These are phyloP conservation scores for Penicillium sp. DNA, from an alignment of 2,329 filamentous ascomycete species.

Conservation along the genomic window DNA sequence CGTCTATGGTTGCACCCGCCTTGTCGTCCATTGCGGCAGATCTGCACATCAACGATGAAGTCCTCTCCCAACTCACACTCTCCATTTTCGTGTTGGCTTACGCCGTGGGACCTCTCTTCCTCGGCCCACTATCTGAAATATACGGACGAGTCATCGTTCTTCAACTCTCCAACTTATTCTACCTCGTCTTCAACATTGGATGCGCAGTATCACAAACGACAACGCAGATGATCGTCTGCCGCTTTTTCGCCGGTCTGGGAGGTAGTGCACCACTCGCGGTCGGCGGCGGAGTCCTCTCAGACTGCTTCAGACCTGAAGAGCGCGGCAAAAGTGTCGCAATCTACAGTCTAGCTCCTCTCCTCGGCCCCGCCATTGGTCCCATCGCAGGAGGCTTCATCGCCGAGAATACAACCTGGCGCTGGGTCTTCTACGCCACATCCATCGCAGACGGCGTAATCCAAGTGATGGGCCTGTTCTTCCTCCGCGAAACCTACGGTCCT, in stretches of 20 bases:
- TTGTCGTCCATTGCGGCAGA: constrained; percentile 51
- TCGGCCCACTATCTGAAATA: constrained; percentile 52
- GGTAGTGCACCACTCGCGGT: constrained; percentile 54
- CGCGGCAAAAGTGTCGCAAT: constrained; percentile 59
- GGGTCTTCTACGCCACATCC: constrained; percentile 65
- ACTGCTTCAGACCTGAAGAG: constrained; percentile 57
- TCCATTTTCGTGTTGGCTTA: constrained; percentile 54
- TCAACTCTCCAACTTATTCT: constrained; percentile 53
- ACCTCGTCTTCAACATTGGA: constrained; percentile 55
- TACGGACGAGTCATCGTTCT: constrained; percentile 53
- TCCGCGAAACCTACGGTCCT: constrained; percentile 62
- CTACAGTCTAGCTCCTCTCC: constrained; percentile 59
- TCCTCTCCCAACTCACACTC: constrained; percentile 47
- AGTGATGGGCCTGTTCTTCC: constrained; percentile 55
- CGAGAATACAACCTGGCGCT: constrained; percentile 62
- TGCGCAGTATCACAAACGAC: constrained; percentile 54
- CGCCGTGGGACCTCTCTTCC: constrained; percentile 49
- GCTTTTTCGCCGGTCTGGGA: constrained; percentile 55
- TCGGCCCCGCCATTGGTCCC: constrained; percentile 62
- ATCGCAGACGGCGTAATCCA: constrained; percentile 60
- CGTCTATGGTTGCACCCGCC: constrained; percentile 54
- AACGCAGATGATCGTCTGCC: constrained; percentile 53
- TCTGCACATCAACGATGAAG: constrained; percentile 47
- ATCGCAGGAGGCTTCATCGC: constrained; percentile 62
- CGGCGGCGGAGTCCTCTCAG: constrained; percentile 50